Evolutionary conservation across 208 protist species (phyloP).

Genomic region (Leishmania tropica): DNA sequence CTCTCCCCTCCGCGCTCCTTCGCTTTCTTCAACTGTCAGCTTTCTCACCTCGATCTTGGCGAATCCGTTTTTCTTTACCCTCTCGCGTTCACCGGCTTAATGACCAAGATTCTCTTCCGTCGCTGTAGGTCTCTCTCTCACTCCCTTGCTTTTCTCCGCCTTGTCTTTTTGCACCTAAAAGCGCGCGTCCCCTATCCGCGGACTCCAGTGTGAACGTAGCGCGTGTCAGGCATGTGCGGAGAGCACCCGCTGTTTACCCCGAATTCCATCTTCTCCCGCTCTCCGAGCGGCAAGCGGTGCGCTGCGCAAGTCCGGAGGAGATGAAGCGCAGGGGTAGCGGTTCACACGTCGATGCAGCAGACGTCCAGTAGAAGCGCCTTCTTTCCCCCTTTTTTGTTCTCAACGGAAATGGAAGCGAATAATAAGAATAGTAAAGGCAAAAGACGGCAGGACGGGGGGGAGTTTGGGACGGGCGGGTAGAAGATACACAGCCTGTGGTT

Average conservation of each 20-base stretch:
- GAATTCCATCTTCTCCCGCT: background rate
- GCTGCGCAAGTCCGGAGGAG: background rate
- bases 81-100: background rate
- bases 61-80: background rate
- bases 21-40: background rate
- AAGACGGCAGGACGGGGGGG: background rate
- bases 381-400: background rate
- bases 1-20: background rate
- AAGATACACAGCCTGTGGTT: background rate
- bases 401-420: background rate
- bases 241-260: too few species aligned
- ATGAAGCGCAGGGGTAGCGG: background rate
- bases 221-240: background rate
- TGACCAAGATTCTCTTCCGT: background rate
- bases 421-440: background rate
- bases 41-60: background rate
- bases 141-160: background rate
- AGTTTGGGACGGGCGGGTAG: too few species aligned
- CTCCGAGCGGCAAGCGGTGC: background rate
- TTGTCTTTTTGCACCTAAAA: background rate
- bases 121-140: too few species aligned
- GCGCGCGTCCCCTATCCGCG: background rate
- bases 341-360: background rate
- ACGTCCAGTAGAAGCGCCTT: background rate
- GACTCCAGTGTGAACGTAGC: background rate